These are phyloP conservation scores for Phaseolus coccineus DNA, from an alignment of 331 rosid species.

Conservation along the genomic window DNA sequence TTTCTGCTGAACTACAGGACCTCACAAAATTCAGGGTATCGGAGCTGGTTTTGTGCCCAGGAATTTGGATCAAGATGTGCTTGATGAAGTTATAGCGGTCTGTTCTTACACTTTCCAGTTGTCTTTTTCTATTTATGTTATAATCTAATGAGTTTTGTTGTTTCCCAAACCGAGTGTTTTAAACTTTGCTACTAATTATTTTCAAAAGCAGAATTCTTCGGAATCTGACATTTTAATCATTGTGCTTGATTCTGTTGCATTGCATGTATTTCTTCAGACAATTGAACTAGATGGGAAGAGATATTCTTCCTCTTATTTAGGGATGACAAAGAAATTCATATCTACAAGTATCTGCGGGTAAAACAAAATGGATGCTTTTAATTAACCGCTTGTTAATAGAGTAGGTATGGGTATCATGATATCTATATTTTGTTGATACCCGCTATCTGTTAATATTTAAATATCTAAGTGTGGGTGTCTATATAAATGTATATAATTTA, in stretches of 20 bases:
- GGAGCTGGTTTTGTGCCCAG: conserved; percentile 99
- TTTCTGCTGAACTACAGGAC: conserved; percentile 67
- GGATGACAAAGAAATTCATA: too few relatives aligned
- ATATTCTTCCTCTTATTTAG: too few relatives aligned
- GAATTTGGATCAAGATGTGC: conserved; percentile 83
- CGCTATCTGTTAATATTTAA: too few relatives aligned
- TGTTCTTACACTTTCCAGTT: conserved; percentile 32
- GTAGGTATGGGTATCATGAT: too few relatives aligned
- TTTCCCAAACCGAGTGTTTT: not conserved
- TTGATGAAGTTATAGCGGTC: conserved; percentile 92
- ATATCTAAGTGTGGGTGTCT: too few relatives aligned
- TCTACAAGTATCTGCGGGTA: too few relatives aligned
- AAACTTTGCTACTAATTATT: conserved; percentile 15
- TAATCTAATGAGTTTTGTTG: conserved; percentile 7
- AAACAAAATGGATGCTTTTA: too few relatives aligned
- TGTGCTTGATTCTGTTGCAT: conserved; percentile 10
- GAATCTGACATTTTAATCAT: conserved; percentile 3
- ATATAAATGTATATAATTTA: too few relatives aligned
- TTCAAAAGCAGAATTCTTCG: conserved; percentile 19
- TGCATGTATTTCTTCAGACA: conserved; percentile 6
- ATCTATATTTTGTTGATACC: too few relatives aligned
- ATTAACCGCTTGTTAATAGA: too few relatives aligned
- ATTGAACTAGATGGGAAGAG: too few relatives aligned
- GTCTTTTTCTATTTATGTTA: conserved; percentile 5
- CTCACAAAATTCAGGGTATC: conserved; percentile 99